Conservation (phyloP, 2,329 filamentous ascomycete genomes). For the Colletotrichum cordylinicola region DNA sequence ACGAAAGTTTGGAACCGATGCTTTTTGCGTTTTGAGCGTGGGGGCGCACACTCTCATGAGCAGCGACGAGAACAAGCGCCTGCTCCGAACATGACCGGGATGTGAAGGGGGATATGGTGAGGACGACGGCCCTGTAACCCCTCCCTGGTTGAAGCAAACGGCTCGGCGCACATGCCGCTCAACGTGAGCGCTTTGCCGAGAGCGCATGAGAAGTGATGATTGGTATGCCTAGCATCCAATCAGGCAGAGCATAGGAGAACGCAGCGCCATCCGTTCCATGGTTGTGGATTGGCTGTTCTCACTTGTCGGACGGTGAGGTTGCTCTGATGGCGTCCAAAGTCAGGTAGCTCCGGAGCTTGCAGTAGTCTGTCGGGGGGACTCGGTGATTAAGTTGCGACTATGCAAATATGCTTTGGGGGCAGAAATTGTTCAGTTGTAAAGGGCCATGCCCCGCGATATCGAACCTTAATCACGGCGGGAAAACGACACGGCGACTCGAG, state of each 20-base stretch:
- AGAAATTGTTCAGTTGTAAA: not conserved
- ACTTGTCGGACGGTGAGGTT: not conserved
- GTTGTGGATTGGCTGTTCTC: not conserved
- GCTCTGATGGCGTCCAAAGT: not conserved
- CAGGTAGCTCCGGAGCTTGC: not conserved
- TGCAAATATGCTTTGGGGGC: not conserved
- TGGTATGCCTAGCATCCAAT: not conserved
- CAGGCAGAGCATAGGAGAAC: not conserved
- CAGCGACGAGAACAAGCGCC: not conserved
- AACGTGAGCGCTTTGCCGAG: not conserved
- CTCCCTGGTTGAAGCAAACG: not conserved
- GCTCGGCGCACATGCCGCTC: slow-evolving; percentile 13
- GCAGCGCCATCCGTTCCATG: not conserved
- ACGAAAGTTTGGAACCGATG: not conserved
- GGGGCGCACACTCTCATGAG: not conserved
- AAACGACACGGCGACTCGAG: not conserved
- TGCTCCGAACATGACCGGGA: not conserved
- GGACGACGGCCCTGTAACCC: not conserved
- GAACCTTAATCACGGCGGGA: not conserved
- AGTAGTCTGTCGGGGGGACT: not conserved
- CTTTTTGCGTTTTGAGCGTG: not conserved
- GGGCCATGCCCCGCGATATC: not conserved
- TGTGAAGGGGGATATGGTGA: not conserved
- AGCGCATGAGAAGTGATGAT: not conserved
- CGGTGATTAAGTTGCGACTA: not conserved